Evolutionary conservation across 1,284 basidiomycete genomes (phyloP), one percentile per base, ranked within the genome.

Genomic region (Phenoliferia sp.): DNA sequence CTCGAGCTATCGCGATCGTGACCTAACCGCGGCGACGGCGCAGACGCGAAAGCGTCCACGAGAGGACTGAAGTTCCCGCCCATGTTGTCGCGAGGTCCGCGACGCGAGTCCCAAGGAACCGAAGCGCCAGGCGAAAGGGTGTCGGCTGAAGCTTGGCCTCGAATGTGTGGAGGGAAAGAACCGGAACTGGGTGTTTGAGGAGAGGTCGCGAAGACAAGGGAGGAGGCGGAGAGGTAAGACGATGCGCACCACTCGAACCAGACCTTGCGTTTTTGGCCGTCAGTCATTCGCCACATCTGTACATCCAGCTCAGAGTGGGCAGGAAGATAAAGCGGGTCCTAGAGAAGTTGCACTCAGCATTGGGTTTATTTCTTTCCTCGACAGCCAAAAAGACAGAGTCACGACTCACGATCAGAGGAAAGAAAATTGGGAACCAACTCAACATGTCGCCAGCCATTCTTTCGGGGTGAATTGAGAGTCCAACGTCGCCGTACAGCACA

Each of bases 161-260:
- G 36, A 19, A 54, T 32, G n/a, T n/a, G n/a, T 33, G 64, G 62
- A 0, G 50, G 52, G 52, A 63, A 59, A 44, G 69, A 55, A 12
- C 61, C 56, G 1, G 67, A 58, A 10, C 56, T 63, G 22, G 61
- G 55, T 6, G 54, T 58, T 5, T 57, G 55, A 29, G 56, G 31
- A 26, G 60, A 29, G 2, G 62, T 59, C 12, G 59, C 36, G 62
- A 65, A 63, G 29, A 44, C 29, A 55, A 59, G 52, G 12, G 58
- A 52, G 17, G 44, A 63, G 10, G 61, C 33, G 54, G 88, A 86
- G 52, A 98, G 82, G 82, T 90, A 98, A 3, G 89, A 88, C 76
- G 98, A 94, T 0, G 92, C 94, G 75, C 88, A 88, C 96, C 96
- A 99, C 80, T 99, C 96, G 80, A 98, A 99, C 96, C 96, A 99